phyloP scores from a whole-genome alignment of 306 rosid species.

The Ormosia emarginata region DNA sequence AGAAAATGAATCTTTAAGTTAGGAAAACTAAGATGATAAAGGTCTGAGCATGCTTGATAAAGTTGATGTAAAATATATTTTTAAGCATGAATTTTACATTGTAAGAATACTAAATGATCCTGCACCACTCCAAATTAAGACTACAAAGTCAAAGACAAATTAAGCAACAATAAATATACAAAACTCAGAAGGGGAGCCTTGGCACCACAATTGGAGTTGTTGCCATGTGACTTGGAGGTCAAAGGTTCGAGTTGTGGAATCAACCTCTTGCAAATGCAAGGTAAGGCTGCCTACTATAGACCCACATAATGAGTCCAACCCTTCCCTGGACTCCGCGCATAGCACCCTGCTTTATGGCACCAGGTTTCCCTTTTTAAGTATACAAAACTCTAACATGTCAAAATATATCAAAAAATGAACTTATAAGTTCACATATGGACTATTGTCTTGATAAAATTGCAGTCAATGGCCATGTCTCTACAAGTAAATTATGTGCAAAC shows the following conservation, averaged over 20 bases:
- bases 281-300: background rate
- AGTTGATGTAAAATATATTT: background rate
- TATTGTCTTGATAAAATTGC: background rate
- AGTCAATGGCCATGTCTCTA: background rate
- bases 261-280: background rate
- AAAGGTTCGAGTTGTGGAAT: background rate
- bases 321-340: background rate
- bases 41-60: background rate
- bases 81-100: background rate
- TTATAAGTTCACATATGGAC: background rate
- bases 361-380: background rate
- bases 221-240: background rate
- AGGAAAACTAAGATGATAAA: background rate
- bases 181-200: background rate
- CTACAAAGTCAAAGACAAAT: background rate
- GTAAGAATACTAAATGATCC: background rate
- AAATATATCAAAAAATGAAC: background rate
- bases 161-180: background rate
- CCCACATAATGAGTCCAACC: background rate
- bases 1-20: background rate
- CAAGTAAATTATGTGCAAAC: background rate
- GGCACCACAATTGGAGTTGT: background rate
- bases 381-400: background rate
- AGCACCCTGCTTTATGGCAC: background rate
- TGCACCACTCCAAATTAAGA: background rate